A percentile compares a stretch with the other conserved stretches of the same genome.
Evolutionary conservation across 345 rosid genomes (phyloP).

Genomic region (Moringa oleifera): DNA sequence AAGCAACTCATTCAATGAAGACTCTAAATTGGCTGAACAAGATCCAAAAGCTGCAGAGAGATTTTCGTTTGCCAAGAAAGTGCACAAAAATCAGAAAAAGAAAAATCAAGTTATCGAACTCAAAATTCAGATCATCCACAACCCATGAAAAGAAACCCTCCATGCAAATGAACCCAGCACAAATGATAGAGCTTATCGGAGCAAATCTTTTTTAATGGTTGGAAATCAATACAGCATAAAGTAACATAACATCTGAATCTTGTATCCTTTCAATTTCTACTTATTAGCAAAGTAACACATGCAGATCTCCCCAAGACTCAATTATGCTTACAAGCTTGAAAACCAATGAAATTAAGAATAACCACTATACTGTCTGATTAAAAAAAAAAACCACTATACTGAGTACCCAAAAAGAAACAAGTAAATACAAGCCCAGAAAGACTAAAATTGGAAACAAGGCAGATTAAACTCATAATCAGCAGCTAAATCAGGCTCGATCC

Average conservation of each 20-base stretch:
- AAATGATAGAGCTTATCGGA: no score
- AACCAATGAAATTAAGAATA: background rate
- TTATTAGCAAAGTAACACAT: no score
- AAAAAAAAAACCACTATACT: background rate
- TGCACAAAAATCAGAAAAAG: background rate
- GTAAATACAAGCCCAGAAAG: background rate
- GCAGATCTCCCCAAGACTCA: conserved; percentile 17
- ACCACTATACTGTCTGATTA: background rate
- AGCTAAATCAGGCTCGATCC: conserved; percentile 1
- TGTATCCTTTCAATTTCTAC: no score
- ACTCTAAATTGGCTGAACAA: background rate
- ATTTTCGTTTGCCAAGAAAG: background rate
- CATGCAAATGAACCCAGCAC: background rate
- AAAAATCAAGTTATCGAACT: background rate
- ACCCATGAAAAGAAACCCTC: background rate
- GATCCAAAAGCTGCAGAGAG: conserved; percentile 5
- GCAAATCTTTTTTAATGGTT: no score
- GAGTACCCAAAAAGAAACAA: background rate
- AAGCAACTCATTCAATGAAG: background rate
- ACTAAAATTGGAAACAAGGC: background rate
- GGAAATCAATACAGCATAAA: background rate
- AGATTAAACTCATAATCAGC: background rate
- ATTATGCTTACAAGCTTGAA: conserved; percentile 7
- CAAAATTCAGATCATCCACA: conserved; percentile 8
- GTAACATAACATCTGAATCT: no score